Base-by-base conservation (phyloP, 345 rosid genomes). In the Toxicodendron radicans region DNA sequence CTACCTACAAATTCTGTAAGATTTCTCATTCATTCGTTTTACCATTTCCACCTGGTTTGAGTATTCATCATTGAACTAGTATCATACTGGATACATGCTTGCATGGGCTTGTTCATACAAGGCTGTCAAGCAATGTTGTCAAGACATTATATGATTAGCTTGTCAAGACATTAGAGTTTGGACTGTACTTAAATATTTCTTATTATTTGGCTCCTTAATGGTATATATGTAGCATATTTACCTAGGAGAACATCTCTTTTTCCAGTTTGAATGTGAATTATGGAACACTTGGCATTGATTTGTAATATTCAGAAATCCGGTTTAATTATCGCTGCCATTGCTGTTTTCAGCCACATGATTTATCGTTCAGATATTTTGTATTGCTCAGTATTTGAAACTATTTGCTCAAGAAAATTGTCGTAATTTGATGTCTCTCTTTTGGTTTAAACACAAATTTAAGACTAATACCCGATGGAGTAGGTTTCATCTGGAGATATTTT, bases 1-100 rank as follows among this genome's bases (percentile, higher is more conserved):
- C 85, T 91, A 46, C 92, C 92, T 23, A 67, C 97, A 60, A 81
- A 85, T 79, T 93, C 97, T 5, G 99, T 95, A 87, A 85, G 92
- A 61, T 70, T 23, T 57, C 59, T 68, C 5, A 23, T 10, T 49
- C 24, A 14, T 54, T 58, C 16, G 11, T 43, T 68, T 76, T 48
- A 48, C 41, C 65, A 59, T 70, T 54, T 49, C 17, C 17, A 0
- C 17, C n/a, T 13, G 35, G 63, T 56, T 62, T 73, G 32, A 49
- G 17, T 45, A 27, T 53, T 56, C 46, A 30, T 21, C 17, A 51
- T 52, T 33, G 18, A 68, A n/a, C 46, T 2, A 27, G 27, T 27
- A 11, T 17, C 41, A 54, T 27, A 6, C 49, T 17, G 24, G 10
- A 18, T 60, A 1, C 33, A 48, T 48, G 45, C 38, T 54, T 60